Evolutionary conservation across 176 grass and related monocot genomes (phyloP), one percentile per base, ranked within the genome.

Genomic region (Lolium multiflorum): DNA sequence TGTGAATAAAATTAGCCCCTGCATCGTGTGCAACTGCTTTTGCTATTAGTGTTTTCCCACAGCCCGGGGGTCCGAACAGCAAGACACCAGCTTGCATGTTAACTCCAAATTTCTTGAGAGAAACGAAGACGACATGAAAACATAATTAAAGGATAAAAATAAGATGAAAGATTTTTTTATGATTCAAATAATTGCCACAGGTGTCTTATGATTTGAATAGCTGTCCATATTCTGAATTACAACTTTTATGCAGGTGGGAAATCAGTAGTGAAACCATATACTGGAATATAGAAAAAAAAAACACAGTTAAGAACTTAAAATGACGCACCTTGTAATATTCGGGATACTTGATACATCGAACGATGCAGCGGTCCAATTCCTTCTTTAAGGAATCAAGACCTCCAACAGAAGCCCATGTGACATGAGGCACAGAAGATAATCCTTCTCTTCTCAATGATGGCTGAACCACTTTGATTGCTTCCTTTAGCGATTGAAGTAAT

Each of bases 11-110:
- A 85, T 84, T 94, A 80, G 96, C 93, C 50, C 96, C 96, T 88
- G 96, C 93, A 3, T 95, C 96, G 61, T 98, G 92, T 37, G 96
- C 96, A 86, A 98, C 93, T 57, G 93, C 96, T 93, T 98, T 98
- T 72, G 96, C 96, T 86, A 98, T 95, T 44, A 94, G 83, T 68
- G 96, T 98, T 98, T 98, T 98, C n/a, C 96, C 92, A 74, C 96
- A 96, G 68, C 96, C 93, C 11, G 96, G 96, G 84, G 93, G 93
- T 71, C 96, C 96, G 88, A 92, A 98, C 49, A 98, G 82, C 81
- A 98, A 79, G 74, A 96, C 80, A 4, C 96, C 96, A 82, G 90
- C 96, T 84, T 94, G 90, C 84, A 96, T 76, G 81, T 91, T 91
- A 13, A 96, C 86, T 88, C 96, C 96, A 85, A 94, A 90, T 78